Conservation (phyloP, 129 eudicot genomes). For the Escallonia rubra region DNA sequence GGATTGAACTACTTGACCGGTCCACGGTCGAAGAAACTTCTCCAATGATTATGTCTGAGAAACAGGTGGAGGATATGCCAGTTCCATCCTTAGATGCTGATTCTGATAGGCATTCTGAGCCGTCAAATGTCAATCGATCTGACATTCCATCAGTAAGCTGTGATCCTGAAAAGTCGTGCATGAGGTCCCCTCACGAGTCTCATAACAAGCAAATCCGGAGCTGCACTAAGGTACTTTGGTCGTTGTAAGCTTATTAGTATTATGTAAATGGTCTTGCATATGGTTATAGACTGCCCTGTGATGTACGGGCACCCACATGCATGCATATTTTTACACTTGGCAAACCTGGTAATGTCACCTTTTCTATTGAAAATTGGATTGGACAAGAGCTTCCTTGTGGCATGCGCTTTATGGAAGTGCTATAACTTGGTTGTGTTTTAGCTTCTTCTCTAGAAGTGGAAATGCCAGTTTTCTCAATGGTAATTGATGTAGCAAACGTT, state of each 20-base stretch:
- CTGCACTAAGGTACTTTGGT: constrained; percentile 72
- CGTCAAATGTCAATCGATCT: constrained; percentile 39
- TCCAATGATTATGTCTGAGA: constrained; percentile 28
- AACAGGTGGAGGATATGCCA: constrained; percentile 40
- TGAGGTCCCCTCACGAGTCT: constrained; percentile 51
- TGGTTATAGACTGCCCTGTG: too few relatives aligned
- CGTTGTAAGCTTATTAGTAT: too few relatives aligned
- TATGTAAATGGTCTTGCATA: not conserved
- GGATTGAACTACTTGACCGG: constrained; percentile 69
- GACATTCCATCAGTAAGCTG: constrained; percentile 67
- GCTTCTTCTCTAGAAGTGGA: too few relatives aligned
- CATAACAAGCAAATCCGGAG: constrained; percentile 72
- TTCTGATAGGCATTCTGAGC: constrained; percentile 51
- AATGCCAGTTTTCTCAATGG: too few relatives aligned
- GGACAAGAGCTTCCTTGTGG: too few relatives aligned
- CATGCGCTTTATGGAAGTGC: too few relatives aligned
- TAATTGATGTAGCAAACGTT: constrained; percentile 4
- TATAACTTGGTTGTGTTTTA: too few relatives aligned
- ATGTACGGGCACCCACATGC: too few relatives aligned
- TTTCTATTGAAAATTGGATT: too few relatives aligned
- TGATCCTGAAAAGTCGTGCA: constrained; percentile 74
- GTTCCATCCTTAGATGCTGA: constrained; percentile 45
- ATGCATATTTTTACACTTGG: too few relatives aligned
- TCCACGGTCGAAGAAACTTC: constrained; percentile 46
- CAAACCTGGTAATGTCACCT: too few relatives aligned